phyloP scores from a whole-genome alignment of 2,329 filamentous ascomycete species.

The Penicillium crustosum region DNA sequence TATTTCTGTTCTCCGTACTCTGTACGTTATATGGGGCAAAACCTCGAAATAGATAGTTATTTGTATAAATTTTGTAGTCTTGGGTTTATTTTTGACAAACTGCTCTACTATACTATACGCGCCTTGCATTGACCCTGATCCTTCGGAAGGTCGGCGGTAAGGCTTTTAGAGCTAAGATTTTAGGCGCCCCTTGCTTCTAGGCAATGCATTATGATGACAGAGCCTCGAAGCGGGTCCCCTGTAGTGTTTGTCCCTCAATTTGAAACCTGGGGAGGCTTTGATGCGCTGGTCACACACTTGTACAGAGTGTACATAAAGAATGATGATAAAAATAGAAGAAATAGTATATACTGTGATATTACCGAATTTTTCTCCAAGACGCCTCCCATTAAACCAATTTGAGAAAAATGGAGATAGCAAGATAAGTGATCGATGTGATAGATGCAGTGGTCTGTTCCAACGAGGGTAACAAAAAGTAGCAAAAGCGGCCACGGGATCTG shows the following conservation, averaged over 20 bases:
- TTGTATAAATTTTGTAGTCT: background rate
- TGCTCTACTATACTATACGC: background rate
- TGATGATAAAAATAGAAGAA: background rate
- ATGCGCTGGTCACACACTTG: background rate
- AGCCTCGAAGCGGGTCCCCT: background rate
- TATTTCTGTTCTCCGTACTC: background rate
- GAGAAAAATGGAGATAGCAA: background rate
- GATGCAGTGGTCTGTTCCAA: constrained; percentile 11
- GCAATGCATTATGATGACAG: background rate
- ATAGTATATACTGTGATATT: background rate
- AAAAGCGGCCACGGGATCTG: background rate
- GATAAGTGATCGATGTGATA: constrained; percentile 1
- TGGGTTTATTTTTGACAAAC: background rate
- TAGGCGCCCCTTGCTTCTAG: constrained; percentile 5
- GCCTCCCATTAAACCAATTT: background rate
- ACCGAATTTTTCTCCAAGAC: background rate
- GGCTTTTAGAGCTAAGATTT: background rate
- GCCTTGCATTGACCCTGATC: background rate
- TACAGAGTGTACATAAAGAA: background rate
- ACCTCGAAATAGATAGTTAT: background rate
- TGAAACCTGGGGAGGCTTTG: background rate
- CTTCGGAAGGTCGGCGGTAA: background rate
- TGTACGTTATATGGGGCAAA: background rate
- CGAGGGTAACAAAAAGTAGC: background rate
- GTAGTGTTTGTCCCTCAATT: background rate